Base-by-base conservation (phyloP, 192 early-diverging fungal species). In the Gaertneriomyces semiglobifer region DNA sequence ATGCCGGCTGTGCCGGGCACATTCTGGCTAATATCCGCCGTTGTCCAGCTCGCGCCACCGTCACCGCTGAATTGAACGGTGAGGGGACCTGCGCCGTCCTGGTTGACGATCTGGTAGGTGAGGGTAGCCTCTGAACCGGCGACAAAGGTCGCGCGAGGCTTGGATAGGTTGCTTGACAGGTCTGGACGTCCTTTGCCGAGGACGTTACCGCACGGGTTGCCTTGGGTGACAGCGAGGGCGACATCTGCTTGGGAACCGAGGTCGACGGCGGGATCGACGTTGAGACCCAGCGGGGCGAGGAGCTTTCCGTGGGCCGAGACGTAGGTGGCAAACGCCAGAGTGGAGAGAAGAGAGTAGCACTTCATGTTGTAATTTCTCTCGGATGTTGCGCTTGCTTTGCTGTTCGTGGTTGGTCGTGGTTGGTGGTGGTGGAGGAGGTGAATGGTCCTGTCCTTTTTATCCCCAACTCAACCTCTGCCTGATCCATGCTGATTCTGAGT, bases 191-290 rank as follows among this genome's bases (percentile, higher is more conserved):
- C 48, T 5, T n/a, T 44, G 38, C 33, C 68, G 60, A 60, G 46
- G 44, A 61, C 44, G 7, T 20, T 7, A 6, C 68, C 68, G 43
- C 68, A 70, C 0, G 68, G 47, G 45, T 63, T 70, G 5, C 6
- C 11, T 6, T 5, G 5, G 5, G 52, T 16, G 41, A 70, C 68
- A 11, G 60, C 68, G 68, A 70, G 19, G 4, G 68, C 68, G 43
- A 70, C 68, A 53, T 70, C 68, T 8, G 60, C 46, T 57, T 70
- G 68, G n/a, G 60, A 63, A 50, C 60, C 53, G 14, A 70, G 68
- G 38, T 52, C 60, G 59, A 61, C 41, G 16, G 38, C 47, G 40
- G 68, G 60, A 46, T 70, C 33, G 61, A 70, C 68, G 54, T 70
- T 70, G 38, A 70, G 54, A 58, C 68, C 68, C 51, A 70, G 68